Evolutionary conservation across 2,329 filamentous ascomycete species (phyloP).

Genomic region (Catunica adiposa): DNA sequence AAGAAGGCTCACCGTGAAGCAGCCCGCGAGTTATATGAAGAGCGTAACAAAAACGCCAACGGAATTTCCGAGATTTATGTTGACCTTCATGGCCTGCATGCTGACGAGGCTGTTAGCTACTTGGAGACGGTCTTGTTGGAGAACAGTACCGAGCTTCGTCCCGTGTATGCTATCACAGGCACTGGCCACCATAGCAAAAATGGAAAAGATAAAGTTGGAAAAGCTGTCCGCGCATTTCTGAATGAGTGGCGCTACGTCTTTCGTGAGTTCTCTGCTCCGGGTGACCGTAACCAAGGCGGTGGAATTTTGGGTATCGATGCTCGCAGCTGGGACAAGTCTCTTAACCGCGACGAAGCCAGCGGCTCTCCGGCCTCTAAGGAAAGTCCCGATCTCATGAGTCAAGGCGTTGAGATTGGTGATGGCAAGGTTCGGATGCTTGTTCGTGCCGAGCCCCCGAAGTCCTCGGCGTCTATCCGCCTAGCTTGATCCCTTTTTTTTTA

Average conservation of each 20-base stretch:
- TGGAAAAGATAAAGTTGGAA: conserved; percentile 95
- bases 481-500: conserved; percentile 1
- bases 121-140: conserved; percentile 75
- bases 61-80: conserved; percentile 66
- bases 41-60: conserved; percentile 59
- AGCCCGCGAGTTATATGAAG: conserved; percentile 78
- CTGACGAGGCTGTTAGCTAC: conserved; percentile 91
- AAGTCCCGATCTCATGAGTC: conserved; percentile 41
- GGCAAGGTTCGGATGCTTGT: conserved; percentile 50
- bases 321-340: conserved; percentile 47
- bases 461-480: conserved; percentile 1
- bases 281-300: conserved; percentile 70
- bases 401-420: conserved; percentile 51
- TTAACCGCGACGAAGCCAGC: conserved; percentile 30
- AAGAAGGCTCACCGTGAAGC: conserved; percentile 91
- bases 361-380: conserved; percentile 19
- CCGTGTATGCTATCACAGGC: conserved; percentile 90
- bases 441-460: conserved; percentile 23
- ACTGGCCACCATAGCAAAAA: conserved; percentile 97
- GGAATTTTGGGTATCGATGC: conserved; percentile 57
- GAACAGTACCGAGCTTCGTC: conserved; percentile 54
- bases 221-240: conserved; percentile 75
- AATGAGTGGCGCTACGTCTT: conserved; percentile 95
- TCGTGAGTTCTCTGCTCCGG: conserved; percentile 88
- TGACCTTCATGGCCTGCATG: conserved; percentile 94